A percentile compares a stretch with the other conserved stretches of the same genome.
phyloP scores from a whole-genome alignment of 768 basidiomycete genomes.

The Phanerochaete sordida region DNA sequence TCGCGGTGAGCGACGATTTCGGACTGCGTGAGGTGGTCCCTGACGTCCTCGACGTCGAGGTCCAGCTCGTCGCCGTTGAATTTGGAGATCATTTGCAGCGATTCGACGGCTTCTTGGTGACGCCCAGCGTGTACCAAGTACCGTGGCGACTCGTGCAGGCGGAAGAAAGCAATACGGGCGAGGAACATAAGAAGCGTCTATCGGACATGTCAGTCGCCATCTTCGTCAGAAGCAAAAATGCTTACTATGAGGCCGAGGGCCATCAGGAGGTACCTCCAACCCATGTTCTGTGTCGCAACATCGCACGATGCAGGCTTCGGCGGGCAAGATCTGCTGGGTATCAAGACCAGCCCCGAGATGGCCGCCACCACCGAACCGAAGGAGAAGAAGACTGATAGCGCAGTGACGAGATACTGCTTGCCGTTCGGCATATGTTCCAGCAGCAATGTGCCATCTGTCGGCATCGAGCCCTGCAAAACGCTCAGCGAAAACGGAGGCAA shows the following conservation, averaged over 20 bases:
- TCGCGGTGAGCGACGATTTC: neutral
- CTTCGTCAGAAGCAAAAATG: conserved; percentile 15
- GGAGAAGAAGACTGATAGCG: conserved; percentile 93
- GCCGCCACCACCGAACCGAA: conserved; percentile 87
- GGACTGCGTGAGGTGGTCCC: conserved; percentile 31
- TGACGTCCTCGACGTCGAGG: conserved; percentile 70
- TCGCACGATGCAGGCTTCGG: conserved; percentile 51
- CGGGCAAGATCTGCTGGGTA: conserved; percentile 76
- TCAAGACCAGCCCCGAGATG: conserved; percentile 69
- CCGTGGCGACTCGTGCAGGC: conserved; percentile 90
- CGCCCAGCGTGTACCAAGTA: conserved; percentile 89
- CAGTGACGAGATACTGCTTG: conserved; percentile 91
- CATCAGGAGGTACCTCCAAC: conserved; percentile 86
- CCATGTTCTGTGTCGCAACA: conserved; percentile 65
- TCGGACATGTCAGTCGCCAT: neutral
- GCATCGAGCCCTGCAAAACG: conserved; percentile 77
- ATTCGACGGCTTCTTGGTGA: conserved; percentile 78
- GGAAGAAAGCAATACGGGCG: conserved; percentile 85
- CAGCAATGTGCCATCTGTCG: conserved; percentile 91
- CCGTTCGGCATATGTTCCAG: conserved; percentile 90
- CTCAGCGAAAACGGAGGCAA: neutral
- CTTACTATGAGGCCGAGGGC: conserved; percentile 80
- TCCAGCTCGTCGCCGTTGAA: conserved; percentile 78
- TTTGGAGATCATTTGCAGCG: conserved; percentile 77
- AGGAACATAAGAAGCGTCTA: conserved; percentile 89